Conservation (phyloP, 2,329 filamentous ascomycete species). For the Zasmidium citrigriseum region DNA sequence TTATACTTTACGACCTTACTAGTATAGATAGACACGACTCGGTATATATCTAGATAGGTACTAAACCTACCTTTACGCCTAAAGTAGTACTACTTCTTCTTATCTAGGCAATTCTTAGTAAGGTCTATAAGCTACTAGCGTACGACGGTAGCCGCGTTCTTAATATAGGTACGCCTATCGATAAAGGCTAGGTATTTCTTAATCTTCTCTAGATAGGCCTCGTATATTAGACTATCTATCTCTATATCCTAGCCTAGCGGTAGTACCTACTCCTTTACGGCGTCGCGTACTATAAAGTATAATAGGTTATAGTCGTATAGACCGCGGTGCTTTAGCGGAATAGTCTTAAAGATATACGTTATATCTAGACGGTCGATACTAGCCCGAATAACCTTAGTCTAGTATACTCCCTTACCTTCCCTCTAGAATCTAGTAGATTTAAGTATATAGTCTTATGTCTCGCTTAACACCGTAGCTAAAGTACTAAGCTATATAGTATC, state of each 20-base stretch:
- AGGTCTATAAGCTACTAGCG: background rate
- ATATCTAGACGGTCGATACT: background rate
- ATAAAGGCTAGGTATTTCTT: background rate
- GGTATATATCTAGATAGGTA: background rate
- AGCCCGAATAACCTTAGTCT: background rate
- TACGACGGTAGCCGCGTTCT: background rate
- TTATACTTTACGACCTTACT: no score
- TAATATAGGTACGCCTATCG: background rate
- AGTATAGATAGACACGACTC: background rate
- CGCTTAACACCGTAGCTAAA: background rate
- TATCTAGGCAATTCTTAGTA: background rate
- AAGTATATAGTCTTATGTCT: background rate
- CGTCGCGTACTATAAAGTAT: background rate
- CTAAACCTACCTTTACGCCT: background rate
- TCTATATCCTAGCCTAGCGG: background rate
- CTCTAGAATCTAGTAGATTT: background rate
- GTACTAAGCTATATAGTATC: background rate
- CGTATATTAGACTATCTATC: background rate
- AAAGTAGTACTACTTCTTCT: background rate
- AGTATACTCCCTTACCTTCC: background rate
- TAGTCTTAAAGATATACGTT: background rate
- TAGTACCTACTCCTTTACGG: background rate
- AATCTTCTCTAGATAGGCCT: background rate
- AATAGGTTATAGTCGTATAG: conserved; percentile 1
- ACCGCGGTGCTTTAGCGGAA: background rate